Conservation (phyloP, 2,329 filamentous ascomycete genomes). For the Neofusicoccum sp. region DNA sequence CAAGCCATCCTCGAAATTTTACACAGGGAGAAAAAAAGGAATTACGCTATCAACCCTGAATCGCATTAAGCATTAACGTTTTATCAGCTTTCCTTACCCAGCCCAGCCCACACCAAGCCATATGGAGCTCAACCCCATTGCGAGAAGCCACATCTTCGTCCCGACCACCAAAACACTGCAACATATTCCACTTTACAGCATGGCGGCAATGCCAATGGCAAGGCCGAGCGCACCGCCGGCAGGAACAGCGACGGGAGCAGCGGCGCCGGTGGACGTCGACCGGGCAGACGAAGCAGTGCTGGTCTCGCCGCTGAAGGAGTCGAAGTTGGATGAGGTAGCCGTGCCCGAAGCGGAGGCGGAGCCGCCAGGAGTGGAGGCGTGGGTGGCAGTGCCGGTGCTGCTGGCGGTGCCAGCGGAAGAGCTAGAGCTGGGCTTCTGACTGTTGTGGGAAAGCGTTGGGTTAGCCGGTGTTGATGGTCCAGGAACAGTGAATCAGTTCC, state of each 20-base stretch:
- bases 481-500: background rate
- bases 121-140: no score
- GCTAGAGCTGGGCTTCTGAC: background rate
- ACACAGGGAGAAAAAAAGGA: no score
- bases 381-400: background rate
- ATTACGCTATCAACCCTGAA: no score
- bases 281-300: background rate
- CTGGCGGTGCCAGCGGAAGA: background rate
- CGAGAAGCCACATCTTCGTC: no score
- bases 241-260: background rate
- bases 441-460: no score
- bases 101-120: no score
- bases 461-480: no score
- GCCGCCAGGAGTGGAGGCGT: background rate
- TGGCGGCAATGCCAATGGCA: background rate
- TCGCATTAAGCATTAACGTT: no score
- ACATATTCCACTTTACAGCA: background rate
- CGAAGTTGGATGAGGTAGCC: background rate
- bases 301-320: constrained; percentile 7
- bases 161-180: background rate
- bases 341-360: background rate
- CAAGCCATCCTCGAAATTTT: no score
- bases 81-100: no score
- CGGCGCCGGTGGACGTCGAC: background rate
- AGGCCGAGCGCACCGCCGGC: constrained; percentile 6